Base-by-base conservation (phyloP, 169 alveolate genomes). In the Theileria annulata region DNA sequence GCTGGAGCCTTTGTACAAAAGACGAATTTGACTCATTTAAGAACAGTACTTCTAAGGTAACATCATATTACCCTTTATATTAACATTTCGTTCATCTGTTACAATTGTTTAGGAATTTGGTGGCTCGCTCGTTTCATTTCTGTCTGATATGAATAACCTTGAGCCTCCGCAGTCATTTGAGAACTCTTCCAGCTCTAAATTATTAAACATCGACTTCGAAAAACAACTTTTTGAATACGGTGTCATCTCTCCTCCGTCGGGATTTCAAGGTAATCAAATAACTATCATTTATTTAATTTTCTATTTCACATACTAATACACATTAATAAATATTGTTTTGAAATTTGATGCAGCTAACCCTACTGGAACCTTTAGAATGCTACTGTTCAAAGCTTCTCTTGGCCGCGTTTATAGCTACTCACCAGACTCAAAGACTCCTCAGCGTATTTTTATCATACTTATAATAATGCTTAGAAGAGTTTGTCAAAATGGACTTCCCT, bases 111-210 rank as follows among this genome's bases (percentile, higher is more conserved):
- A 88, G 93, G 75, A 77, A 8, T 67, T 77, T 71, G 73, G 72
- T 21, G 94, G 94, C 13, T 74, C 92, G 4, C 10, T 79, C 8
- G 74, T 89, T n/a, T 77, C 87, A 30, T 76, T 87, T 51, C 77
- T 79, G 72, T 48, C 83, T 28, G 94, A 89, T 75, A 56, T 84
- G 83, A 80, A 89, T 71, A 78, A 83, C 23, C 60, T 89, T 75
- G 87, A 81, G 51, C 82, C 92, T 27, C 93, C 94, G 27, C 92
- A 81, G 67, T 80, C 91, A 21, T 67, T 81, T 27, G 94, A 87
- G 1, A 66, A 79, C 62, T 71, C 81, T 25, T 54, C 73, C 27
- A 42, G 62, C 21, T 37, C 68, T 47, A 71, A 71, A 10, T 54
- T 51, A 21, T 27, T 83, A 49, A 0, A 21, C 27, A 49, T 71